phyloP scores from a whole-genome alignment of 2,329 filamentous ascomycete species.

The Aureobasidium sp. region DNA sequence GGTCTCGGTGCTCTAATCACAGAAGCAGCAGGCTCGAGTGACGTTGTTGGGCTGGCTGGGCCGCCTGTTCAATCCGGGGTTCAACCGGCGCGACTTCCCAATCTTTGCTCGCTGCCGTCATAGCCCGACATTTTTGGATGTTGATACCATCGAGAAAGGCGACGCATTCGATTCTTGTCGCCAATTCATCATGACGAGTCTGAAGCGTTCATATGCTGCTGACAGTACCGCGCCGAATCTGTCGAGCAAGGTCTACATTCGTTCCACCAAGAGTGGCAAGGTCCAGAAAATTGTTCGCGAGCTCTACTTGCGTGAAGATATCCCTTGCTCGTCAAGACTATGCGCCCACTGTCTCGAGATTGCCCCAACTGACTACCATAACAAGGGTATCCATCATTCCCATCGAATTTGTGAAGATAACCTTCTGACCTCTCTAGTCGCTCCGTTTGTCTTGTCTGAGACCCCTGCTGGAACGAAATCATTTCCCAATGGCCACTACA shows the following conservation, averaged over 20 bases:
- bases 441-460: constrained; percentile 81
- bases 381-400: constrained; percentile 54
- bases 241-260: constrained; percentile 91
- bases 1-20: background rate
- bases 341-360: constrained; percentile 66
- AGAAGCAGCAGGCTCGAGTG: background rate
- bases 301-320: constrained; percentile 91
- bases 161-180: background rate
- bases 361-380: constrained; percentile 72
- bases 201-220: constrained; percentile 51
- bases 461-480: constrained; percentile 75
- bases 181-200: constrained; percentile 48
- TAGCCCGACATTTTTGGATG: constrained; percentile 5
- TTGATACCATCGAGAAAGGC: background rate
- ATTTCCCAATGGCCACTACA: constrained; percentile 83
- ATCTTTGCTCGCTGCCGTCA: constrained; percentile 11
- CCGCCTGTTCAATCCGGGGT: background rate
- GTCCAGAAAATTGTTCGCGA: constrained; percentile 98
- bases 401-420: background rate
- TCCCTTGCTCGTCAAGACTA: constrained; percentile 89
- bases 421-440: constrained; percentile 36
- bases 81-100: constrained; percentile 12
- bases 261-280: constrained; percentile 91
- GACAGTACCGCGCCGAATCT: constrained; percentile 62
- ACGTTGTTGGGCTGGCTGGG: constrained; percentile 12